A percentile compares a stretch with the other conserved stretches of the same genome.
phyloP scores from a whole-genome alignment of 2,329 filamentous ascomycete genomes.

The Colletotrichum incanum region DNA sequence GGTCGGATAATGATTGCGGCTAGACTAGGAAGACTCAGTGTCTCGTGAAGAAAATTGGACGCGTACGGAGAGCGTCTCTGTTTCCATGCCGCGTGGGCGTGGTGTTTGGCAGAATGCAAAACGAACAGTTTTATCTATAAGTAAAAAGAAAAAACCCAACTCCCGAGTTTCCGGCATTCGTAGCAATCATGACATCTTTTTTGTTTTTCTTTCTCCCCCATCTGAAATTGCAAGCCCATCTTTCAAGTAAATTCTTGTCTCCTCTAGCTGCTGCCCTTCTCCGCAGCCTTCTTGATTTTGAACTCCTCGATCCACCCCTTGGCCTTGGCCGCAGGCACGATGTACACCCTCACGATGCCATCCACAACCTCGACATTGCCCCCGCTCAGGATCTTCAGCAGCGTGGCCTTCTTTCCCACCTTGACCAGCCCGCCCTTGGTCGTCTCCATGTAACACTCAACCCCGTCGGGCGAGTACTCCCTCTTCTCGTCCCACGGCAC shows the following conservation, averaged over 20 bases:
- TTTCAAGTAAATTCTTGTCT: too few species aligned
- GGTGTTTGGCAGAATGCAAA: slow-evolving; percentile 18
- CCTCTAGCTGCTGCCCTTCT: slow-evolving; percentile 51
- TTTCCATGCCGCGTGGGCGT: background rate
- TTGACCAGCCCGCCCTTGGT: slow-evolving; percentile 85
- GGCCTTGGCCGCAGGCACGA: slow-evolving; percentile 81
- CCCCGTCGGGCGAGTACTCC: slow-evolving; percentile 75
- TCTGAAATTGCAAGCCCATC: background rate
- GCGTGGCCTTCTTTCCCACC: slow-evolving; percentile 85
- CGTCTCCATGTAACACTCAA: slow-evolving; percentile 95
- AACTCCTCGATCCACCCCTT: slow-evolving; percentile 87
- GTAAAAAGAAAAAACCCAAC: background rate
- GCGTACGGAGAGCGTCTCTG: background rate
- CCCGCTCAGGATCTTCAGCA: slow-evolving; percentile 81
- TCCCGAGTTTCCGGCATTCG: slow-evolving; percentile 18
- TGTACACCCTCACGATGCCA: slow-evolving; percentile 84
- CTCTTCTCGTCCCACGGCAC: slow-evolving; percentile 84
- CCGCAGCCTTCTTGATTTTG: slow-evolving; percentile 79
- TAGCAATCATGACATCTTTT: slow-evolving; percentile 12
- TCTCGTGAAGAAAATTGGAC: background rate
- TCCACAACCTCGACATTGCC: slow-evolving; percentile 92
- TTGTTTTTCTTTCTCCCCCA: background rate
- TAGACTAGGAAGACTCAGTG: slow-evolving; percentile 24
- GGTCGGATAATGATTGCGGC: slow-evolving; percentile 16
- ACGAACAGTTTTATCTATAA: background rate